Evolutionary conservation across 352 stramenopile genomes (phyloP).

Genomic region (Pythium folliculosum): DNA sequence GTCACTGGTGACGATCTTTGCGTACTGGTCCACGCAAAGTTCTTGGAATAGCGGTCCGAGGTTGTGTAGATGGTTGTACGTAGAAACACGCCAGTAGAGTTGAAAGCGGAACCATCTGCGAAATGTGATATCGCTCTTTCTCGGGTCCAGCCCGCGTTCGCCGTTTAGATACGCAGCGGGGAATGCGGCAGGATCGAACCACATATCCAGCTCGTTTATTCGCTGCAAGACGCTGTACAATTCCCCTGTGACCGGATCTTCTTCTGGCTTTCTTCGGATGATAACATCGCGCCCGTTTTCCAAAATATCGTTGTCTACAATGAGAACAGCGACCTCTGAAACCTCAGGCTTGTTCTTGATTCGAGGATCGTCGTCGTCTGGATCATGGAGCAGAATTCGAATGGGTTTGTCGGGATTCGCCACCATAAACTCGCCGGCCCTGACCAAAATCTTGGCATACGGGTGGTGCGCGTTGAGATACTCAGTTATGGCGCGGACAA

Average conservation of each 20-base stretch:
- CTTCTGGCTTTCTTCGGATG: neutral
- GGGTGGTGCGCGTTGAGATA: neutral
- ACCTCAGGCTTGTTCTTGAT: neutral
- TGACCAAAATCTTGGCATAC: neutral
- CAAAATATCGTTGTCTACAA: neutral
- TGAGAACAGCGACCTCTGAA: neutral
- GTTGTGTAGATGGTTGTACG: slow-evolving; percentile 5
- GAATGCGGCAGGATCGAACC: neutral
- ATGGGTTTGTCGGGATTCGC: neutral
- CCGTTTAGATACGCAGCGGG: neutral
- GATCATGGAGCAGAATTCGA: neutral
- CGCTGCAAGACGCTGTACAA: neutral
- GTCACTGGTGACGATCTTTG: slow-evolving; percentile 10
- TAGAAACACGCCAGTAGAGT: neutral
- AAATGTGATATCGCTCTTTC: neutral
- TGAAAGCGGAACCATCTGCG: neutral
- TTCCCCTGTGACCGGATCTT: neutral
- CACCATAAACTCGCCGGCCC: neutral
- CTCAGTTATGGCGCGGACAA: neutral
- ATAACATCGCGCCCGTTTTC: neutral
- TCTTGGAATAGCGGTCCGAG: neutral
- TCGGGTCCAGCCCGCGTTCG: neutral
- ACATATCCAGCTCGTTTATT: neutral
- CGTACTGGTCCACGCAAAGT: slow-evolving; percentile 15
- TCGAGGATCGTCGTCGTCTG: neutral